Base-by-base conservation (phyloP, 108 stramenopile genomes). In the Cyclostephanos tholiformis region DNA sequence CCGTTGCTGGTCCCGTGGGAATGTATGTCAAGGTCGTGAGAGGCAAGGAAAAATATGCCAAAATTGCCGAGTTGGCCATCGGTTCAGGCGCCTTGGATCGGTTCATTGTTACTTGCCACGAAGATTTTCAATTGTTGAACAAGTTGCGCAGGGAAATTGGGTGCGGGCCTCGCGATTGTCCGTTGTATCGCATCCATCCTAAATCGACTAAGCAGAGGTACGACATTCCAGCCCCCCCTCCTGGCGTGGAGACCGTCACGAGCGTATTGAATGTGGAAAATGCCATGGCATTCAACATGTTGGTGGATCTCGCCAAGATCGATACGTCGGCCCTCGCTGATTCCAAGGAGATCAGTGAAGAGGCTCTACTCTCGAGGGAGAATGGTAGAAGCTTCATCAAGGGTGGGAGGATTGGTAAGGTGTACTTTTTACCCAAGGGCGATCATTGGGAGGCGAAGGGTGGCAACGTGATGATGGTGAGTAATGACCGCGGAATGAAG, bases 1-100 rank as follows among this genome's bases (percentile, higher is more conserved):
- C 82, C 3, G 91, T 95, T 7, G 44, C 80, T 7, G 95, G 95
- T 5, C 95, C 95, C 20, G 88, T 95, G 62, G 95, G 91, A 1
- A 75, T 75, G 48, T 90, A 87, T 67, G 59, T 91, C 65, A 92
- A 95, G 69, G 75, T 95, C 55, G 82, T 76, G n/a, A 67, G 82
- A 56, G 92, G 92, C 6, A 93, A 93, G 73, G 92, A 93, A 44
- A 65, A 85, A 20, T 95, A 85, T 59, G 91, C 91, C 20, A 63
- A 75, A 32, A 41, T 92, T 23, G 94, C 90, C 0, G 94, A 95
- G 67, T 53, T 63, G 25, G 89, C 91, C 0, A 71, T 92, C 43
- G 82, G 79, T 13, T 30, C 25, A 5, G 89, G 91, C 3, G 50
- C 67, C 11, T 70, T 94, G 22, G 93, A 91, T 69, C 77, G 89